phyloP scores from a whole-genome alignment of 2,329 filamentous ascomycete genomes.

The Fusarium sp. region DNA sequence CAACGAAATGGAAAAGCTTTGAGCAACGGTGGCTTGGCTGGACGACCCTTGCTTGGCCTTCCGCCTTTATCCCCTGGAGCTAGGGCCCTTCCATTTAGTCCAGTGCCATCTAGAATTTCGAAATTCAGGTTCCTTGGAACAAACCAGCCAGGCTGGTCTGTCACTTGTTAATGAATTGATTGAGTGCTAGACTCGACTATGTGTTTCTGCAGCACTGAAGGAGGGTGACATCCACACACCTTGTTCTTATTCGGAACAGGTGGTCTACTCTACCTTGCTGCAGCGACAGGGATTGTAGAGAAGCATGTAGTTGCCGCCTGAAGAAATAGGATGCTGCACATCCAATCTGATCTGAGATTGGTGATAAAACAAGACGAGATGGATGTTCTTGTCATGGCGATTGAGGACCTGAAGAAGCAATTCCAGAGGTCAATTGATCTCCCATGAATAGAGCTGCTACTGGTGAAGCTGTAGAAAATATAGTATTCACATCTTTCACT shows the following conservation, averaged over 20 bases:
- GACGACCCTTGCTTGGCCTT: slow-evolving; percentile 1
- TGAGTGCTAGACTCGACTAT: background rate
- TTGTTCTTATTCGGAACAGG: slow-evolving; percentile 27
- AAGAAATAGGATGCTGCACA: slow-evolving; percentile 2
- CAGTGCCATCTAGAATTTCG: slow-evolving; percentile 26
- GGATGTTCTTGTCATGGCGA: background rate
- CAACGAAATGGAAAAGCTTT: slow-evolving; percentile 37
- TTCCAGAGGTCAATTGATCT: background rate
- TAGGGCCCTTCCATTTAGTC: slow-evolving; percentile 12
- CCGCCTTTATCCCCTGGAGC: slow-evolving; percentile 27
- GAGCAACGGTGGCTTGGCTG: slow-evolving; percentile 28
- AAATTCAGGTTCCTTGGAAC: slow-evolving; percentile 23
- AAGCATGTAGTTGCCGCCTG: slow-evolving; percentile 1
- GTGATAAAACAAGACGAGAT: background rate
- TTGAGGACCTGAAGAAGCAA: background rate
- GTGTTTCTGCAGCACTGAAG: slow-evolving; percentile 5
- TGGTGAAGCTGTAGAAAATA: background rate
- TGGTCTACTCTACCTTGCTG: slow-evolving; percentile 9
- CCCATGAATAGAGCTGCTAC: background rate
- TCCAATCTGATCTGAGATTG: slow-evolving; percentile 7
- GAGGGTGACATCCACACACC: slow-evolving; percentile 32
- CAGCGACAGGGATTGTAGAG: slow-evolving; percentile 1
- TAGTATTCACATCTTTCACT: background rate
- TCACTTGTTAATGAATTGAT: background rate
- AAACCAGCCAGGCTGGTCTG: background rate